Base-by-base conservation (phyloP, 2,329 filamentous ascomycete genomes). In the Ophiostoma sp. region DNA sequence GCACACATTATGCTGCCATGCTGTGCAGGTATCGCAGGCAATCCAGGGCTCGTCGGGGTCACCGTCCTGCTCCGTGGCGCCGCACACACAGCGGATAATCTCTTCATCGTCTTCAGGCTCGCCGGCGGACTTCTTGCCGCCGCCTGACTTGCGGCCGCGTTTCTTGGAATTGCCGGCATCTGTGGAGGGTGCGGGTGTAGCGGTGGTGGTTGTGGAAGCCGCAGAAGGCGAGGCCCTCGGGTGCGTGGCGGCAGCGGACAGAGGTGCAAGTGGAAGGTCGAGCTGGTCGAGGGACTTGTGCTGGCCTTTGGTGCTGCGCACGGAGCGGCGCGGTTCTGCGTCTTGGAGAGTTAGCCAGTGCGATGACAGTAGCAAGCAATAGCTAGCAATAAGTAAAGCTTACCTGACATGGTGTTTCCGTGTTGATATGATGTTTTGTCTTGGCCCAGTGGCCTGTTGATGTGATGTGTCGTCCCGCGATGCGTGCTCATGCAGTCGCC, bases 1-100 rank as follows among this genome's bases (percentile, higher is more conserved):
- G 78, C 95, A 99, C 73, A 96, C 90, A 77, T 97, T 97, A 80
- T 99, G 95, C 80, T 99, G 95, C 95, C 95, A 99, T 60, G 90
- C 94, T 67, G 88, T 88, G 80, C 95, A 99, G 66, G 87, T 87
- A 79, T 99, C 95, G 82, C 95, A 99, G 72, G 91, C 93, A 76
- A 99, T 97, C 93, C 96, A 98, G 68, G 93, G 89, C 75, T 95
- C 90, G 74, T 91, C 92, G 17, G 92, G 89, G 75, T 96, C 92
- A 75, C 94, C 92, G 72, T 94, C 91, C 74, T 93, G 90, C 75
- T 92, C 90, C 64, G 91, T 91, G 71, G 92, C 90, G 74, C 95
- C 94, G 77, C 94, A 99, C 67, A 97, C 91, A 79, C 94, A 99
- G 74, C 94, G 90, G 74, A 98, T 96, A 74, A 95, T 86, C 76